Conservation (phyloP, 257 asterid species). For the Hygrophila difformis region DNA sequence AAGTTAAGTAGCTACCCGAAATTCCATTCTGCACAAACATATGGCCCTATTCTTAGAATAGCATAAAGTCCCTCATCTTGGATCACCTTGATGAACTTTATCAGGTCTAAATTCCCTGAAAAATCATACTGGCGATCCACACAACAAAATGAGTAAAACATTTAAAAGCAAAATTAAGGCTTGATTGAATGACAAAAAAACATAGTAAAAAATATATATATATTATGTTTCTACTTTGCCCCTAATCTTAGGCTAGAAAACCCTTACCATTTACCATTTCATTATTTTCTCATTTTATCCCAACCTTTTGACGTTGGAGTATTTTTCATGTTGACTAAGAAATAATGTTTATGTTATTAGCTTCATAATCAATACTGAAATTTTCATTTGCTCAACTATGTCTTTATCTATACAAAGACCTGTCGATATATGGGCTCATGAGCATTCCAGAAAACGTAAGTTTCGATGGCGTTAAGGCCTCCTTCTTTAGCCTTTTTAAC, state of each 20-base stretch:
- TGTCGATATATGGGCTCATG: conserved; percentile 83
- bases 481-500: conserved; percentile 84
- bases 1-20: conserved; percentile 63
- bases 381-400: too few relatives aligned
- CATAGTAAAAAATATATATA: too few relatives aligned
- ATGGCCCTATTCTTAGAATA: conserved; percentile 87
- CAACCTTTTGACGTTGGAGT: too few relatives aligned
- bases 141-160: conserved; percentile 5
- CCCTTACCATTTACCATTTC: too few relatives aligned
- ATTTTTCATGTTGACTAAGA: too few relatives aligned
- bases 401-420: too few relatives aligned
- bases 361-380: too few relatives aligned
- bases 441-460: conserved; percentile 86
- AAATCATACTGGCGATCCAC: conserved; percentile 61
- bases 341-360: too few relatives aligned
- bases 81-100: conserved; percentile 70
- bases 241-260: too few relatives aligned
- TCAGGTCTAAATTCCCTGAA: conserved; percentile 80
- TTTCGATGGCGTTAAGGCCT: conserved; percentile 79
- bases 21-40: conserved; percentile 93
- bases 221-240: too few relatives aligned
- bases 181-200: conserved; percentile 10
- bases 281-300: too few relatives aligned
- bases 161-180: conserved; percentile 6
- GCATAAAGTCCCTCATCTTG: conserved; percentile 83